These are phyloP conservation scores for Sporothrix pseudoabietina DNA, from an alignment of 2,329 filamentous ascomycete species.

Conservation along the genomic window DNA sequence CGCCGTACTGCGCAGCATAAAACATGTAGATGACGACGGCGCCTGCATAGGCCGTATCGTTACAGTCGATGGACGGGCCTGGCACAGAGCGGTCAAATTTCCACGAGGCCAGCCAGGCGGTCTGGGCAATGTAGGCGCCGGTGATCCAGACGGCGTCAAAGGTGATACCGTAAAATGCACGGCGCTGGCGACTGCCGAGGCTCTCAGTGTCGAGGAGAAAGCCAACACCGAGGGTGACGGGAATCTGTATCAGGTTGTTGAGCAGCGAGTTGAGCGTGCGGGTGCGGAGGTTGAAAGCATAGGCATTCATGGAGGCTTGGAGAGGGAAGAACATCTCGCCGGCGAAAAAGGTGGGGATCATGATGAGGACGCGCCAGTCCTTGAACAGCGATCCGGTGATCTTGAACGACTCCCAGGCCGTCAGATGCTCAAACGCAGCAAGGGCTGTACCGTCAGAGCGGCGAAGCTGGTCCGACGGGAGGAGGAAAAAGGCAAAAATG, in stretches of 20 bases:
- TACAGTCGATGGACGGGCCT: constrained; percentile 25
- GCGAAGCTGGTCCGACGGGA: constrained; percentile 37
- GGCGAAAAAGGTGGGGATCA: constrained; percentile 38
- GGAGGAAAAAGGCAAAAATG: constrained; percentile 30
- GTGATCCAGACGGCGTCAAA: constrained; percentile 38
- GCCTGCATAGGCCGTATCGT: constrained; percentile 12
- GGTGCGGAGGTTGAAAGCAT: constrained; percentile 27
- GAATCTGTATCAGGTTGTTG: constrained; percentile 41
- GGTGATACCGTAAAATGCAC: constrained; percentile 17
- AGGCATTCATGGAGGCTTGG: constrained; percentile 41
- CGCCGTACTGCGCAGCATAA: constrained; percentile 26
- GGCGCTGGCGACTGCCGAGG: constrained; percentile 14
- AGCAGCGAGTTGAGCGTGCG: constrained; percentile 40
- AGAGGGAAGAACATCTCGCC: constrained; percentile 42
- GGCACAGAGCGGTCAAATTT: constrained; percentile 36
- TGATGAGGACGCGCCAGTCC: constrained; percentile 36
- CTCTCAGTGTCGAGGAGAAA: constrained; percentile 22
- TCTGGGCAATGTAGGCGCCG: constrained; percentile 36
- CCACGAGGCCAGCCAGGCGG: constrained; percentile 27
- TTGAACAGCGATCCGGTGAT: constrained; percentile 38
- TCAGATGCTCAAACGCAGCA: constrained; percentile 37
- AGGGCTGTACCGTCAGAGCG: constrained; percentile 39
- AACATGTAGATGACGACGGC: constrained; percentile 27
- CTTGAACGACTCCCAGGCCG: constrained; percentile 39
- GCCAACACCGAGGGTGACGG: constrained; percentile 28